These are phyloP conservation scores for Xylaria sp. DNA, from an alignment of 2,329 filamentous ascomycete species.

Conservation along the genomic window DNA sequence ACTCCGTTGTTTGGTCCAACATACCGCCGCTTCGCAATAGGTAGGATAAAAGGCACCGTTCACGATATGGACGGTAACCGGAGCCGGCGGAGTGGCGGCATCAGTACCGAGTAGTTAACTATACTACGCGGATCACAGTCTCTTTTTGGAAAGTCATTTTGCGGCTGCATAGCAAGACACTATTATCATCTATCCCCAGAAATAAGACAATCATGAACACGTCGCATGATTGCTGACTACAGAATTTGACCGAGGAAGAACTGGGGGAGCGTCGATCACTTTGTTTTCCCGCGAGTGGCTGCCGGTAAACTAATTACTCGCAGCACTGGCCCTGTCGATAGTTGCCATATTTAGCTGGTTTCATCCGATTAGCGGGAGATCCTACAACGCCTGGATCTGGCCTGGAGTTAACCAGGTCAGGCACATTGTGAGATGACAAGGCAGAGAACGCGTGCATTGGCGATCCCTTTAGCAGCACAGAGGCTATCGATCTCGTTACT, in stretches of 20 bases:
- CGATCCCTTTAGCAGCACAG: conserved; percentile 10
- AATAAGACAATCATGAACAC: not conserved
- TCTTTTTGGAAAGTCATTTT: conserved; percentile 24
- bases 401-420: conserved; percentile 5
- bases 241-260: conserved; percentile 20
- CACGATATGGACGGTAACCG: not conserved
- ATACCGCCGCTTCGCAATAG: conserved; percentile 7
- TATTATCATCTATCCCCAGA: not conserved
- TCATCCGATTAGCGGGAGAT: conserved; percentile 32
- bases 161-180: not conserved
- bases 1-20: conserved; percentile 14
- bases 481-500: not conserved
- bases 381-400: conserved; percentile 14
- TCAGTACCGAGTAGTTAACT: not conserved
- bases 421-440: conserved; percentile 10
- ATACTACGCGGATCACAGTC: conserved; percentile 15
- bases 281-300: conserved; percentile 15
- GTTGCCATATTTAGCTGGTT: conserved; percentile 35
- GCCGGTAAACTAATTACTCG: conserved; percentile 22
- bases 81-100: conserved; percentile 5
- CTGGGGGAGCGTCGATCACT: conserved; percentile 25
- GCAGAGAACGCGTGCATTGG: conserved; percentile 5
- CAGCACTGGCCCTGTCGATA: conserved; percentile 32
- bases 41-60: not conserved
- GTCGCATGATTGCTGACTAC: conserved; percentile 12